Base-by-base conservation (phyloP, 192 early-diverging fungal genomes). In the Lobosporangium transversale region DNA sequence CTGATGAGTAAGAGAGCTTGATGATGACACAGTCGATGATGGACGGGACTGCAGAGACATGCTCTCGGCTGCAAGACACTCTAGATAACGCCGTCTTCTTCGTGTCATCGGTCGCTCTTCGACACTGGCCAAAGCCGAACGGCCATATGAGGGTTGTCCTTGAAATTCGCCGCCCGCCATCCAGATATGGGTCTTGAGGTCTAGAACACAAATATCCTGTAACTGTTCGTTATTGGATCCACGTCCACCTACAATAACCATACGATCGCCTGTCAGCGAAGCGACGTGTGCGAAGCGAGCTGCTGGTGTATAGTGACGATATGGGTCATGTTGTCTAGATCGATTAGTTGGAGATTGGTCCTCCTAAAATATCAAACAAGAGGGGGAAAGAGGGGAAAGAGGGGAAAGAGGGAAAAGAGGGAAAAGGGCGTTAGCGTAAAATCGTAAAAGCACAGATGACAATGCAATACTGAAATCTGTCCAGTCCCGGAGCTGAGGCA, bases 241-340 rank as follows among this genome's bases (percentile, higher is more conserved):
- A 76, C 87, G 87, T 8, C 91, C 91, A 35, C 91, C 91, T 21
- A 92, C 68, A 2, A 92, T 67, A 26, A 91, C 66, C 62, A 92
- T 74, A 30, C 56, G 78, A 35, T 87, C 83, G 37, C 78, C 79
- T 23, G 81, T 80, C n/a, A 91, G 59, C 10, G 88, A 81, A 8
- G 88, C 78, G 9, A 92, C 58, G 48, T 92, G 91, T 17, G 86
- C 89, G 65, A 87, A 91, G 14, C 91, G 84, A 29, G 89, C 79
- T 35, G 80, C 78, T 30, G 91, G 89, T 17, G 59, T 52, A 20
- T 78, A 67, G 14, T 78, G 33, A 5, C 64, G 48, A 11, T 66
- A 66, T 26, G 73, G 64, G 26, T 59, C 24, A 36, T 60, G 70
- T 43, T 52, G 21, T 9, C 10, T 23, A 27, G 10, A 31, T 10